Conservation (phyloP, 345 rosid species). For the Brassica napus region DNA sequence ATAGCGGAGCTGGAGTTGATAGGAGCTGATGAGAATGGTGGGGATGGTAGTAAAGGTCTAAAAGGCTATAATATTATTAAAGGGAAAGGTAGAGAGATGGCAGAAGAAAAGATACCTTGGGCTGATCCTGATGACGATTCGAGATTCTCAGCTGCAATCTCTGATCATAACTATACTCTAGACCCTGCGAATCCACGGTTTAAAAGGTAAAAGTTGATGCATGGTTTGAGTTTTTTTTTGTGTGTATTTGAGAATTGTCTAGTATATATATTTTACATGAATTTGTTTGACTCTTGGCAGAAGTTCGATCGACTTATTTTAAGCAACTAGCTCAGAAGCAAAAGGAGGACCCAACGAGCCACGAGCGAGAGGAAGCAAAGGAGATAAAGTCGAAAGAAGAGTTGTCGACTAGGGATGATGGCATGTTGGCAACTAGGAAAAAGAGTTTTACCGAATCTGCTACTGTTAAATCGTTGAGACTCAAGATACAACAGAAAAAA, state of each 20-base stretch:
- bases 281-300: constrained; percentile 40
- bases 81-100: constrained; percentile 43
- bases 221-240: background rate
- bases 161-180: constrained; percentile 63
- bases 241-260: background rate
- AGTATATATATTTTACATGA: background rate
- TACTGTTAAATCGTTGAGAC: constrained; percentile 67
- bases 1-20: constrained; percentile 84
- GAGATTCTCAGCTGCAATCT: constrained; percentile 64
- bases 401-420: constrained; percentile 23
- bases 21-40: constrained; percentile 46
- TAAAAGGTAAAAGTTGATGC: constrained; percentile 60
- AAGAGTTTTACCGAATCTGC: constrained; percentile 49
- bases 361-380: constrained; percentile 31
- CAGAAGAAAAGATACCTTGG: constrained; percentile 66
- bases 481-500: constrained; percentile 54
- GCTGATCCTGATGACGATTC: constrained; percentile 56
- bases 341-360: constrained; percentile 44
- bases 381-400: background rate
- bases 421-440: constrained; percentile 38
- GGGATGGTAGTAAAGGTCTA: constrained; percentile 42
- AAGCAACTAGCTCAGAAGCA: constrained; percentile 63
- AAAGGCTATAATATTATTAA: constrained; percentile 67
- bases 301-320: constrained; percentile 78
- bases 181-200: constrained; percentile 96